Evolutionary conservation across 2,329 filamentous ascomycete species (phyloP).

Genomic region (Penicillium carneum): DNA sequence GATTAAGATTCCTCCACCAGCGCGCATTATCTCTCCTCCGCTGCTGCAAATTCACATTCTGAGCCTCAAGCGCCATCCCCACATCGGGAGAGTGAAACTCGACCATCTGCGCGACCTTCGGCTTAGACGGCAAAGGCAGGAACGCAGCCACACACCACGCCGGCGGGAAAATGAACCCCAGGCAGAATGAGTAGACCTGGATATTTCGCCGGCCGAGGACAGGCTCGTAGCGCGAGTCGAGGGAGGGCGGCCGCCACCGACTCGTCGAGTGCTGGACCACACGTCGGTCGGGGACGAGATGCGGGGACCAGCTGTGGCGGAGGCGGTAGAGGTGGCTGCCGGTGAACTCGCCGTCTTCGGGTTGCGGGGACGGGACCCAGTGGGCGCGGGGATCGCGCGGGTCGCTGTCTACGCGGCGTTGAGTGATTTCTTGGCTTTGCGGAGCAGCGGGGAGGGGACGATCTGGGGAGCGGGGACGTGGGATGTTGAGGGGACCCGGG

Average conservation of each 20-base stretch:
- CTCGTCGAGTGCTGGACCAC: conserved; percentile 61
- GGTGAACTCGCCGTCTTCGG: conserved; percentile 28
- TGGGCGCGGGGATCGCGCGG: conserved; percentile 54
- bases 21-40: conserved; percentile 65
- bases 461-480: conserved; percentile 30
- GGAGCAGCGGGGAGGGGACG: conserved; percentile 4
- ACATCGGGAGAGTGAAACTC: conserved; percentile 52
- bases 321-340: conserved; percentile 51
- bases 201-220: conserved; percentile 72
- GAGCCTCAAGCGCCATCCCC: conserved; percentile 55
- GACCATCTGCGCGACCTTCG: conserved; percentile 58
- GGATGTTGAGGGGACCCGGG: conserved; percentile 41
- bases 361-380: conserved; percentile 48
- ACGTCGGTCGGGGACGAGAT: conserved; percentile 70
- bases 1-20: conserved; percentile 70
- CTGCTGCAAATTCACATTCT: conserved; percentile 56
- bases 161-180: conserved; percentile 80
- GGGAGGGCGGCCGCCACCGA: conserved; percentile 76
- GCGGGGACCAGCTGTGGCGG: conserved; percentile 75
- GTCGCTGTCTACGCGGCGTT: conserved; percentile 40
- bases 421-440: conserved; percentile 14
- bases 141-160: conserved; percentile 83
- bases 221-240: conserved; percentile 69
- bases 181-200: conserved; percentile 76
- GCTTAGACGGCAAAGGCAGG: conserved; percentile 71